Evolutionary conservation across 2,329 filamentous ascomycete genomes (phyloP).

Genomic region (Aspergillus udagawae): DNA sequence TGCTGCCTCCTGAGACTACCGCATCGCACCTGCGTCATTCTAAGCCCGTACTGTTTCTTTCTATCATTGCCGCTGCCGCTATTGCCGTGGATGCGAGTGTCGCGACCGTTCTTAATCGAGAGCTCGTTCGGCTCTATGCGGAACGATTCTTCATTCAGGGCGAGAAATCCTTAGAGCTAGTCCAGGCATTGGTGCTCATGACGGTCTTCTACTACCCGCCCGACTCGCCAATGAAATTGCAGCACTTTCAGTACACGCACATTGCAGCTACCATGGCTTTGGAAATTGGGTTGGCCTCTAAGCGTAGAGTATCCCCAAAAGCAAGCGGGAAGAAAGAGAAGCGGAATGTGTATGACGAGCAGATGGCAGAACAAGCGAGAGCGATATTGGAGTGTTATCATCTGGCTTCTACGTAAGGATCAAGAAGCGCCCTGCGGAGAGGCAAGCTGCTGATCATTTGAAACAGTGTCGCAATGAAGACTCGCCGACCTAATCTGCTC

Average conservation of each 20-base stretch:
- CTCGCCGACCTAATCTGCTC: conserved; percentile 32
- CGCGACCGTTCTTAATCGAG: conserved; percentile 44
- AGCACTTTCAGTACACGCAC: conserved; percentile 51
- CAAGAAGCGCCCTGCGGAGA: not conserved
- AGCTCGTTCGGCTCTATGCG: conserved; percentile 48
- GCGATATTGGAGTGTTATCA: conserved; percentile 33
- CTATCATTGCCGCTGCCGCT: conserved; percentile 64
- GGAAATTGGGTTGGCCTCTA: conserved; percentile 39
- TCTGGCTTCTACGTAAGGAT: conserved; percentile 27
- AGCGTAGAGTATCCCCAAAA: conserved; percentile 22
- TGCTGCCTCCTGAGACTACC: conserved; percentile 26
- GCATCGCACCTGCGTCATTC: conserved; percentile 27
- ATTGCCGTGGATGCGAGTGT: conserved; percentile 49
- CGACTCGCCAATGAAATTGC: conserved; percentile 44
- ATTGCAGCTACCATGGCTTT: conserved; percentile 51
- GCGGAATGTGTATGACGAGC: conserved; percentile 20
- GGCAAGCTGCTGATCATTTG: conserved; percentile 3
- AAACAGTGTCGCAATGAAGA: conserved; percentile 34
- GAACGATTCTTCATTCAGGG: conserved; percentile 47
- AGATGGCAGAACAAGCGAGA: conserved; percentile 32
- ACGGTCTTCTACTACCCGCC: conserved; percentile 50
- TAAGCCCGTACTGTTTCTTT: conserved; percentile 66
- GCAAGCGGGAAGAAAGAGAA: conserved; percentile 10
- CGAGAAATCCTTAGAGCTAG: conserved; percentile 50
- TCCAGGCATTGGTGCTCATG: conserved; percentile 49